phyloP scores from a whole-genome alignment of 768 basidiomycete genomes.

The Dictyophora rubrovolvata region DNA sequence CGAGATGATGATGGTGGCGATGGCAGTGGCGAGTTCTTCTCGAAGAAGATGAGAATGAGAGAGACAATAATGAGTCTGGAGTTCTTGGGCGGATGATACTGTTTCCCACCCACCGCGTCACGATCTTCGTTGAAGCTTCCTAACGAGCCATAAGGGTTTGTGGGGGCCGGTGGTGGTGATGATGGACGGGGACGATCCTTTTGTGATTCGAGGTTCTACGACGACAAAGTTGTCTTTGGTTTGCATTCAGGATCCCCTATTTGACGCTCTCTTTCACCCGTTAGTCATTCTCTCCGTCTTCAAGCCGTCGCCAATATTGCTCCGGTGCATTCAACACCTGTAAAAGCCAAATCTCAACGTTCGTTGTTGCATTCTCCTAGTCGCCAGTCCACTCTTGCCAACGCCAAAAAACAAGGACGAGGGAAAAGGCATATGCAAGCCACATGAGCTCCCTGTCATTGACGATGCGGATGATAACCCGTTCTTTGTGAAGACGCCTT shows the following conservation, averaged over 20 bases:
- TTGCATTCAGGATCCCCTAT: background rate
- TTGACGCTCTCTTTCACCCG: slow-evolving; percentile 65
- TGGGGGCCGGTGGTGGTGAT: background rate
- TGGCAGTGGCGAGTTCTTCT: slow-evolving; percentile 7
- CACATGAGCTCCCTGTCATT: background rate
- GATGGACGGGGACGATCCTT: background rate
- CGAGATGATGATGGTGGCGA: no score
- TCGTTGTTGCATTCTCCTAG: background rate
- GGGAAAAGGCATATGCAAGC: background rate
- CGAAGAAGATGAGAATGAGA: slow-evolving; percentile 8
- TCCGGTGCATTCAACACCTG: slow-evolving; percentile 29
- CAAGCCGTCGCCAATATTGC: slow-evolving; percentile 17
- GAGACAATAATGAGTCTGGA: slow-evolving; percentile 13
- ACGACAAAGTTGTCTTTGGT: background rate
- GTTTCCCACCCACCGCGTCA: background rate
- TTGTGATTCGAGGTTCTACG: background rate
- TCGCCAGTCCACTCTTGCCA: background rate
- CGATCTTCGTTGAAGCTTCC: background rate
- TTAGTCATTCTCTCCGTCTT: slow-evolving; percentile 39
- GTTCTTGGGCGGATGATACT: slow-evolving; percentile 9
- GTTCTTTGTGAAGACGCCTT: slow-evolving; percentile 13
- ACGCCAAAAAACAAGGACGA: slow-evolving; percentile 45
- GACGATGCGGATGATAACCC: background rate
- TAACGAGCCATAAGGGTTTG: background rate
- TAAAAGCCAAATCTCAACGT: slow-evolving; percentile 41